Conservation (phyloP, 2,329 filamentous ascomycete species). For the Colletotrichum chrysophilum region DNA sequence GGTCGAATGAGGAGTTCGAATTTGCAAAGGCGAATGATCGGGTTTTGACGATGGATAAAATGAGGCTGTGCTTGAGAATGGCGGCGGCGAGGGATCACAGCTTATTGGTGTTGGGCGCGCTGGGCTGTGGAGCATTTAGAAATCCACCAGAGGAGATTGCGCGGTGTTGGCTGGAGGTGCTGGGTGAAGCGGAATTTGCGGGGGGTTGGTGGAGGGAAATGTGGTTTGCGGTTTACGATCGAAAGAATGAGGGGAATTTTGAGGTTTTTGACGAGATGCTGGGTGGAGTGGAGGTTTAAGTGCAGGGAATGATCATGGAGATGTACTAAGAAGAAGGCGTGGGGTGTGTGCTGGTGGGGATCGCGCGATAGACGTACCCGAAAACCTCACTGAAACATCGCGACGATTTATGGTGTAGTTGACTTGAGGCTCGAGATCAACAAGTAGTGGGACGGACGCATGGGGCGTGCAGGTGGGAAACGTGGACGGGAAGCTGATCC, state of each 20-base stretch:
- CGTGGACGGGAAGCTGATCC: no score
- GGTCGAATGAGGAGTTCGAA: conserved; percentile 30
- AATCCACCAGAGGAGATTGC: conserved; percentile 70
- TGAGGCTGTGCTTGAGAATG: conserved; percentile 64
- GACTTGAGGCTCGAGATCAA: no score
- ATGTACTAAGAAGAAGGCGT: background rate
- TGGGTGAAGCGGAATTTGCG: conserved; percentile 64
- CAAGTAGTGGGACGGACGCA: rapidly evolving
- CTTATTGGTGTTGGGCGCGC: conserved; percentile 68
- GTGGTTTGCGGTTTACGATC: conserved; percentile 66
- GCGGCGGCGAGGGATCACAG: conserved; percentile 62
- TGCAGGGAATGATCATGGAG: background rate
- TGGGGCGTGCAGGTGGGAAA: background rate
- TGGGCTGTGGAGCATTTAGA: conserved; percentile 71
- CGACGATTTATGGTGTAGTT: no score
- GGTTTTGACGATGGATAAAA: conserved; percentile 65
- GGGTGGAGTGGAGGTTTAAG: conserved; percentile 36
- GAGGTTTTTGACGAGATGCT: conserved; percentile 52
- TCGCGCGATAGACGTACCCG: background rate
- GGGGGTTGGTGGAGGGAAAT: conserved; percentile 69
- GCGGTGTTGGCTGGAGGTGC: conserved; percentile 64
- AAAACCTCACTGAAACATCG: background rate
- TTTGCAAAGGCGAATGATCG: conserved; percentile 51
- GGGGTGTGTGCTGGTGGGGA: no score
- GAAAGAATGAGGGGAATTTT: conserved; percentile 51